A percentile compares a stretch with the other conserved stretches of the same genome.
Evolutionary conservation across 441 rosid species (phyloP).

Genomic region (Jatropha multifida): DNA sequence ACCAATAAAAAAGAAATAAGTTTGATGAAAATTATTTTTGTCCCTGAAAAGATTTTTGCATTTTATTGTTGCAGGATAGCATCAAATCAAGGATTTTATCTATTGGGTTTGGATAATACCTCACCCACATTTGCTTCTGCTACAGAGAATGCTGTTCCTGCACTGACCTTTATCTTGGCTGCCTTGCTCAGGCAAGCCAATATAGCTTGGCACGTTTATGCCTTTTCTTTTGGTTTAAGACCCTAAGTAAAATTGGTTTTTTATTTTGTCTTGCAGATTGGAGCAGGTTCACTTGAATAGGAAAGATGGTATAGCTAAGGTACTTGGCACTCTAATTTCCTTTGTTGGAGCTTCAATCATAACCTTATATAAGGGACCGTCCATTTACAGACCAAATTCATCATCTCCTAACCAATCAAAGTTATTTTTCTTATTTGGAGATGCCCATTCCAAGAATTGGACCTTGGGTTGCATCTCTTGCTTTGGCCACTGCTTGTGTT

Average conservation of each 20-base stretch:
- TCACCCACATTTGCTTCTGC: slow-evolving; percentile 89
- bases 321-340: slow-evolving; percentile 65
- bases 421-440: slow-evolving; percentile 26
- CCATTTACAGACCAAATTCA: slow-evolving; percentile 46
- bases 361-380: slow-evolving; percentile 78
- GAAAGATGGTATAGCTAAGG: slow-evolving; percentile 74
- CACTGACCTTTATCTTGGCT: slow-evolving; percentile 83
- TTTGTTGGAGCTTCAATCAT: slow-evolving; percentile 74
- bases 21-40: not conserved
- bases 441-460: slow-evolving; percentile 57
- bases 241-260: not conserved
- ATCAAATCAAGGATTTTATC: slow-evolving; percentile 71
- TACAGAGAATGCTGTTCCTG: slow-evolving; percentile 82
- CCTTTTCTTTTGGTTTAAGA: not conserved
- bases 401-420: slow-evolving; percentile 20
- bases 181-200: slow-evolving; percentile 48
- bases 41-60: not conserved
- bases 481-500: slow-evolving; percentile 77
- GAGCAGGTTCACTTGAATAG: slow-evolving; percentile 60
- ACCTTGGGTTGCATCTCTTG: slow-evolving; percentile 72
- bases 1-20: not conserved
- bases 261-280: slow-evolving; percentile 46
- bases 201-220: not conserved
- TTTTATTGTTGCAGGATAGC: slow-evolving; percentile 49
- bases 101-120: slow-evolving; percentile 76